These are phyloP conservation scores for Metschnikowia matae DNA, from an alignment of 805 yeast genomes.

Conservation along the genomic window DNA sequence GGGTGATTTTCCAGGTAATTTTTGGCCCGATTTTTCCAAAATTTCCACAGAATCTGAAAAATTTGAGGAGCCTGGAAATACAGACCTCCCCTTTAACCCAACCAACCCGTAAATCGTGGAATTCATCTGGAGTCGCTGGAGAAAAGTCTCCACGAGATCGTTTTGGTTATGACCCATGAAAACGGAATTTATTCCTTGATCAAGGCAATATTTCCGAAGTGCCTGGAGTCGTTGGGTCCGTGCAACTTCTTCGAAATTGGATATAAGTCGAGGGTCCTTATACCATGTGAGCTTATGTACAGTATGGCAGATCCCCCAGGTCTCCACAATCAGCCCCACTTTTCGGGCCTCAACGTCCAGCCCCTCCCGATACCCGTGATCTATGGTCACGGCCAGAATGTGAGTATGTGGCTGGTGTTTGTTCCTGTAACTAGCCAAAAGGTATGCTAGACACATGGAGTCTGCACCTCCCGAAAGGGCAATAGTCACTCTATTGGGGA, in stretches of 20 bases:
- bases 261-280: slow-evolving; percentile 25
- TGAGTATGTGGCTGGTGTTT: slow-evolving; percentile 24
- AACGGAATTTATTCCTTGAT: slow-evolving; percentile 31
- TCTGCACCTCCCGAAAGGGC: slow-evolving; percentile 83
- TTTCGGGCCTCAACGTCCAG: slow-evolving; percentile 47
- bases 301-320: slow-evolving; percentile 35
- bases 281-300: slow-evolving; percentile 25
- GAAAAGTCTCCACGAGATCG: slow-evolving; percentile 69
- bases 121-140: slow-evolving; percentile 46
- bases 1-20: too few relatives aligned
- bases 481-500: slow-evolving; percentile 32
- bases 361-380: slow-evolving; percentile 53
- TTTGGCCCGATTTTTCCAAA: too few relatives aligned
- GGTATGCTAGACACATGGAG: slow-evolving; percentile 63
- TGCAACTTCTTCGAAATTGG: slow-evolving; percentile 58
- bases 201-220: slow-evolving; percentile 39
- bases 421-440: slow-evolving; percentile 38
- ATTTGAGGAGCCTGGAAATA: slow-evolving; percentile 22
- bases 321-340: slow-evolving; percentile 30
- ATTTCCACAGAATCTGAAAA: too few relatives aligned
- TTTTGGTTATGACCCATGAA: slow-evolving; percentile 65
- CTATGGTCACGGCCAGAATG: slow-evolving; percentile 58
- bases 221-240: slow-evolving; percentile 48
- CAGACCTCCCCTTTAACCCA: slow-evolving; percentile 42
- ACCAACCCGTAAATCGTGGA: slow-evolving; percentile 51